phyloP scores from a whole-genome alignment of 2,329 filamentous ascomycete genomes.

The Microsporum audouinii region DNA sequence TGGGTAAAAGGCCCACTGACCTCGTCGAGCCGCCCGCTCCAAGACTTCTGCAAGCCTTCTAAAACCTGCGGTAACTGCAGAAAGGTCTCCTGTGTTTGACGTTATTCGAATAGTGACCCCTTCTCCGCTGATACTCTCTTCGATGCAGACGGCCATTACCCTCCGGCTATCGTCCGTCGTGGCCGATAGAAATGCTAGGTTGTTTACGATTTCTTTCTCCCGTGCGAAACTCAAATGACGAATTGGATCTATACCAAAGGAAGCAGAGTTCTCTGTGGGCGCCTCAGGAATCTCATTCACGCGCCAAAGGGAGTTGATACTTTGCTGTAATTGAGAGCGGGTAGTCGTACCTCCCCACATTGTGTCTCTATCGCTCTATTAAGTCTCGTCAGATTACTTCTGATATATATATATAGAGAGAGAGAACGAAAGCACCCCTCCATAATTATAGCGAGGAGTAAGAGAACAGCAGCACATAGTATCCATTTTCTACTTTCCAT shows the following conservation, averaged over 20 bases:
- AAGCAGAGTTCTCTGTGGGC: neutral
- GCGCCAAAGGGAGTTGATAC: neutral
- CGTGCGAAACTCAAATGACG: neutral
- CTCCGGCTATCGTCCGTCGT: neutral
- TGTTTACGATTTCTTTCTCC: neutral
- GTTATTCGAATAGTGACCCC: conserved; percentile 2
- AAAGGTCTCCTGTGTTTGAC: neutral
- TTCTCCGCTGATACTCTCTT: neutral
- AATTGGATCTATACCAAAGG: neutral
- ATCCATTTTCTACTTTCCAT: neutral
- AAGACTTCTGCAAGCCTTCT: neutral
- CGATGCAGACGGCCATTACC: conserved; percentile 5
- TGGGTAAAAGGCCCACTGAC: neutral
- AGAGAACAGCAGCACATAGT: neutral
- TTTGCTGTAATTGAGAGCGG: neutral
- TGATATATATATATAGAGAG: neutral
- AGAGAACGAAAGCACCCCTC: neutral
- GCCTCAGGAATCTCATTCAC: neutral
- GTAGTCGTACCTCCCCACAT: neutral
- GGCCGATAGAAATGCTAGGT: neutral
- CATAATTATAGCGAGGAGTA: neutral
- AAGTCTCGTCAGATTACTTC: neutral
- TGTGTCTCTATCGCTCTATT: neutral
- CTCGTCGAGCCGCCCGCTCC: neutral
- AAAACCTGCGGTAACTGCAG: neutral